Evolutionary conservation across 768 basidiomycete genomes (phyloP), one percentile per base, ranked within the genome.

Genomic region (Calocybe gangraenosa): DNA sequence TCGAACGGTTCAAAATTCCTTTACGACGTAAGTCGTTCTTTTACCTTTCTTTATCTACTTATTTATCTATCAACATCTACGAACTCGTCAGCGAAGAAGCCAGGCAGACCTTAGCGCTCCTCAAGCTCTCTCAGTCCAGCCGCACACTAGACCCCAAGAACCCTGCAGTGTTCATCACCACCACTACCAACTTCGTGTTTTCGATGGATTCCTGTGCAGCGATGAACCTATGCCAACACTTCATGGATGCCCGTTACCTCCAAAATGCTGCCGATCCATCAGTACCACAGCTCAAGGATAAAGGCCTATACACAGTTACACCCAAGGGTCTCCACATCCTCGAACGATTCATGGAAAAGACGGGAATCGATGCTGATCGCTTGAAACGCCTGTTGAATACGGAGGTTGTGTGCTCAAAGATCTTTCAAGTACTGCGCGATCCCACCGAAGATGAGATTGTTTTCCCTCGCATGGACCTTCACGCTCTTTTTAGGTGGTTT

Each of bases 331-430:
- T 84, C 6, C 81, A 86, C 56, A 75, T 86, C 50, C 73, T 86
- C 46, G 83, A 86, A 53, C 70, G 82, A 7, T 86, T 84, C 68
- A 81, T 84, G 63, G 75, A 75, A 58, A 83, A 81, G 67, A 84
- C 46, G 0, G 53, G 51, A 21, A 48, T 52, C 35, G 51, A 55
- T 39, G 49, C 53, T 42, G 74, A 81, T 56, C 51, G 49, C 28
- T 71, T 89, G 17, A 68, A 79, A 40, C 73, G 69, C 42, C 77
- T 88, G 35, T 86, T 89, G 55, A 72, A 76, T 2, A 69, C 78
- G 0, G 84, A 87, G 56, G 84, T 85, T 14, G 84, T 89, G 53
- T 84, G 82, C 64, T 77, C 87, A 73, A 86, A 87, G 60, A 68
- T 90, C 7, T 74, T 90, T 4, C 85, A 89, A 58, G 78, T 90